phyloP scores from a whole-genome alignment of 768 basidiomycete species.

The Termitomyces bulborhizus region DNA sequence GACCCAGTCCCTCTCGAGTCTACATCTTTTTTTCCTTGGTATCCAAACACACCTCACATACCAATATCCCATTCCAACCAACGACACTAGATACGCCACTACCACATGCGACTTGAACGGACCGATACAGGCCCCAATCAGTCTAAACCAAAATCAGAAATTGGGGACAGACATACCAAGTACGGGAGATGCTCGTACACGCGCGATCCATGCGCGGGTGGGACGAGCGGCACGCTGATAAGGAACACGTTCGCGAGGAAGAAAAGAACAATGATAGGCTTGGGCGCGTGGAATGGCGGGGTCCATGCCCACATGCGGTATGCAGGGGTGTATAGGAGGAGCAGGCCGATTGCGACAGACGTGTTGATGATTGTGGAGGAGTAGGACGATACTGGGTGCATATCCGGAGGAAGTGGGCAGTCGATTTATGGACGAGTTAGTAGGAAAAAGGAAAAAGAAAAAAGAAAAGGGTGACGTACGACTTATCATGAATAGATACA shows the following conservation, averaged over 20 bases:
- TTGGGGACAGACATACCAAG: slow-evolving; percentile 43
- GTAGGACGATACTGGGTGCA: slow-evolving; percentile 34
- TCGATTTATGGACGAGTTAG: too few relatives aligned
- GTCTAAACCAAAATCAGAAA: slow-evolving; percentile 18
- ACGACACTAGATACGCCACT: slow-evolving; percentile 39
- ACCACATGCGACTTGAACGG: slow-evolving; percentile 39
- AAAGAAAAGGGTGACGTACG: slow-evolving; percentile 29
- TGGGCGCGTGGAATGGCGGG: slow-evolving; percentile 60
- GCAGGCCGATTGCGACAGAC: slow-evolving; percentile 52
- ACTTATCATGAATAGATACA: slow-evolving; percentile 66
- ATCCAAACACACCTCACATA: slow-evolving; percentile 44
- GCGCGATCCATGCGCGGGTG: slow-evolving; percentile 44
- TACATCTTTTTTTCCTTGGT: slow-evolving; percentile 42
- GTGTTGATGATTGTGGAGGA: slow-evolving; percentile 52
- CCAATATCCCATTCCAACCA: slow-evolving; percentile 53
- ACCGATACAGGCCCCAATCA: slow-evolving; percentile 5
- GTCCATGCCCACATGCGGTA: slow-evolving; percentile 46
- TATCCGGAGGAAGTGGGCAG: too few relatives aligned
- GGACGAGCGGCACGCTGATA: slow-evolving; percentile 54
- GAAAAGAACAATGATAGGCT: slow-evolving; percentile 43
- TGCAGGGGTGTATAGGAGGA: slow-evolving; percentile 48
- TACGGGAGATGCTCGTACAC: slow-evolving; percentile 60
- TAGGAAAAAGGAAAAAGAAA: too few relatives aligned
- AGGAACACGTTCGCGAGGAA: slow-evolving; percentile 63
- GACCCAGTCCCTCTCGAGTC: slow-evolving; percentile 39